Percentiles rank a stretch among this genome's conserved stretches.
phyloP scores from a whole-genome alignment of 495 filamentous ascomycete species.

The Lepidopterella palustris region DNA sequence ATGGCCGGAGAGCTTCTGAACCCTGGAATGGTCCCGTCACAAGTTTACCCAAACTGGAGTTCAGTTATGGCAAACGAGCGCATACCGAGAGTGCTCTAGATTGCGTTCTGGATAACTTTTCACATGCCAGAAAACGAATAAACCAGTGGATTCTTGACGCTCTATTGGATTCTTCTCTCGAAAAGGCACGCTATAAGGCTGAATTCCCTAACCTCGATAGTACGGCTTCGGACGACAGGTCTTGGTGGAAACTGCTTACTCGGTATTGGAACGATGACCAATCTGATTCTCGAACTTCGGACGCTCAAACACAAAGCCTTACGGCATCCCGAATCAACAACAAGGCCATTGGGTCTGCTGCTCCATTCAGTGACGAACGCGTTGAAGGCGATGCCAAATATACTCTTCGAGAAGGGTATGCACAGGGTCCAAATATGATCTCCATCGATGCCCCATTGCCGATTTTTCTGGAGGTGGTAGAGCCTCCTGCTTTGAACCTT shows the following conservation, averaged over 20 bases:
- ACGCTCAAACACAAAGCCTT: background rate
- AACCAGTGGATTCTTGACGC: conserved; percentile 8
- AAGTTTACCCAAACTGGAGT: too few relatives aligned
- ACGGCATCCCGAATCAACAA: background rate
- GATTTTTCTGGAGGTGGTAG: too few relatives aligned
- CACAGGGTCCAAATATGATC: too few relatives aligned
- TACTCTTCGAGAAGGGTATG: too few relatives aligned
- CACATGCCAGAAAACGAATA: conserved; percentile 1
- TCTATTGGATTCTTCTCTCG: background rate
- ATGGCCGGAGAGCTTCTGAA: too few relatives aligned
- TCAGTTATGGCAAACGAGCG: background rate
- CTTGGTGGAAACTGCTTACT: conserved; percentile 3
- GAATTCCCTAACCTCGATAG: background rate
- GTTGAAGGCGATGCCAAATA: too few relatives aligned
- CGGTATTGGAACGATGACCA: conserved; percentile 6
- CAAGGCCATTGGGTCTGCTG: background rate
- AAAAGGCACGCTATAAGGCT: conserved; percentile 1
- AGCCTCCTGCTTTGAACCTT: too few relatives aligned
- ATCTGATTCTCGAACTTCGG: background rate
- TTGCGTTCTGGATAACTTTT: conserved; percentile 35
- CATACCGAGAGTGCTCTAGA: conserved; percentile 43
- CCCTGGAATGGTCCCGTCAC: too few relatives aligned
- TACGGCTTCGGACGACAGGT: background rate
- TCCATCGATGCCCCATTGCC: too few relatives aligned
- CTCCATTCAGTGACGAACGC: background rate